Base-by-base conservation (phyloP, 148 eudicot species). In the Rheum nobile region DNA sequence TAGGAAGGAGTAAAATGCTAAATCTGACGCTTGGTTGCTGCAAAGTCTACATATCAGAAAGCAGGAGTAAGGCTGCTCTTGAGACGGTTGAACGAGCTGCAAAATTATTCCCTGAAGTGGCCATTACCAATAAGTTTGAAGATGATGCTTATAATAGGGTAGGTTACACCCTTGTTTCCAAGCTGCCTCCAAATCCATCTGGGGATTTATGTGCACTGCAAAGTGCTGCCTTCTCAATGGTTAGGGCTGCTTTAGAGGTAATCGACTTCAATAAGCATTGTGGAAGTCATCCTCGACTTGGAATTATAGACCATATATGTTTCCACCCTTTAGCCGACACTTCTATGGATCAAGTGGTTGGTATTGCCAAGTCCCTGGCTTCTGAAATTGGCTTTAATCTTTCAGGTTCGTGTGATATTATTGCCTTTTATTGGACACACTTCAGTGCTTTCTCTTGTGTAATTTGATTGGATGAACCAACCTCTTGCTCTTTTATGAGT, bases 131-230 rank as follows among this genome's bases (percentile, higher is more conserved):
- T 80, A 91, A 86, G 55, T 91, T 94, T 76, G 91, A 83, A 79
- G 98, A 94, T 83, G 96, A 85, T 50, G 83, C 84, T 54, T 94
- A 94, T 47, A 94, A 94, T 83, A 83, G 98, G 79, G 96, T 94
- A 63, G 97, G 93, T 7, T 91, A 91, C 82, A 94, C 98, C 29
- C 89, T 94, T 75, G 98, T 89, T 52, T 89, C 98, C 39, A 81
- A 85, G 71, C 61, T 88, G 26, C 75, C 75, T 70, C 48, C 78
- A 26, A 72, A 77, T 47, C 46, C 77, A 34, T 76, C 77, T 17
- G 59, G 48, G n/a, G 73, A 65, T 28, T 37, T 74, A 13, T 81
- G 83, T 76, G 81, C 87, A 19, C 77, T 94, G 44, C 85, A 83
- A 68, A 65, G 68, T 57, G 87, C 90, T 57, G 93, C 83, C 13